phyloP scores from a whole-genome alignment of 169 alveolate genomes.

The Eimeria maxima region DNA sequence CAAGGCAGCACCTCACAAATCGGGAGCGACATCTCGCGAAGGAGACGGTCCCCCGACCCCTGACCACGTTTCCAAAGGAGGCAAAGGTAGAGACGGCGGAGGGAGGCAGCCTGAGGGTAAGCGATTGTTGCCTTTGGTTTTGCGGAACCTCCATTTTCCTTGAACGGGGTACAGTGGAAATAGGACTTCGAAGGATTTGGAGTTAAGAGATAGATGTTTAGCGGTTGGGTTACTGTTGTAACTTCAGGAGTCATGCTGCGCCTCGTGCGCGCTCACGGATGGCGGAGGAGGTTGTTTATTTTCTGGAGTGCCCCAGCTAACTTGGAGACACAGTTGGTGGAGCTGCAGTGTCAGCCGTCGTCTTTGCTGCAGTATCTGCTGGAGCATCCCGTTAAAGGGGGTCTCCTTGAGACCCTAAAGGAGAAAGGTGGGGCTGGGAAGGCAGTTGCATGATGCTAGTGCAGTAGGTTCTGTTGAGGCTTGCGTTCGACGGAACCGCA shows the following conservation, averaged over 20 bases:
- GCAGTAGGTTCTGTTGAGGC: background rate
- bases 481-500: background rate
- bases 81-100: background rate
- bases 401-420: conserved; percentile 21
- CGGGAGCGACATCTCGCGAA: background rate
- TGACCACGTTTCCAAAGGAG: background rate
- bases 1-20: background rate
- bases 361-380: conserved; percentile 65
- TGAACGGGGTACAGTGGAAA: background rate
- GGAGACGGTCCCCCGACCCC: conserved; percentile 10
- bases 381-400: conserved; percentile 59
- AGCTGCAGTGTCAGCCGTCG: conserved; percentile 71
- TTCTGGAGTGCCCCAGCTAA: conserved; percentile 66
- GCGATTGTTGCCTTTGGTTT: background rate
- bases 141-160: too few species aligned
- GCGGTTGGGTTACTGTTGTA: background rate
- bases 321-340: background rate
- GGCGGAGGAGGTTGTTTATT: conserved; percentile 49
- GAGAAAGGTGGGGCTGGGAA: conserved; percentile 3
- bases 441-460: background rate
- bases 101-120: background rate
- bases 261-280: conserved; percentile 55
- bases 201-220: background rate
- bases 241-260: conserved; percentile 42
- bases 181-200: background rate